Evolutionary conservation across 495 filamentous ascomycete genomes (phyloP).

Genomic region (Pseudoneurospora amorphoporcata): DNA sequence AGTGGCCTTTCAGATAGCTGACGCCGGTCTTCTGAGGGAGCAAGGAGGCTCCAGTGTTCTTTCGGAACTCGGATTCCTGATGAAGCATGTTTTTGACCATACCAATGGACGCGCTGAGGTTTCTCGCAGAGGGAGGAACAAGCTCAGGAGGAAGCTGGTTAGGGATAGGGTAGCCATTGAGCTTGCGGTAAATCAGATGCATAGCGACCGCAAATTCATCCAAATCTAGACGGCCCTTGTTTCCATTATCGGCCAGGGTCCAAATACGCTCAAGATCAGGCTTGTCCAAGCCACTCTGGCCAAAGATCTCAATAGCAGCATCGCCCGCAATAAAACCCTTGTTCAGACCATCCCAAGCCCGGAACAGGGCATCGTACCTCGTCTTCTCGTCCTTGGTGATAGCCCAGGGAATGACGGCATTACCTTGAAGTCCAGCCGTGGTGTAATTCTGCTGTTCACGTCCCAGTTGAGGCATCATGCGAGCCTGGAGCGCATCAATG

Average conservation of each 20-base stretch:
- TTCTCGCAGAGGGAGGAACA: constrained; percentile 90
- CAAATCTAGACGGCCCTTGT: constrained; percentile 87
- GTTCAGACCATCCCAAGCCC: constrained; percentile 89
- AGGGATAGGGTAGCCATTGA: constrained; percentile 94
- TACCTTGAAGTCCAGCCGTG: constrained; percentile 80
- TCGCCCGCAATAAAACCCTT: constrained; percentile 92
- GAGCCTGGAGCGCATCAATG: constrained; percentile 83
- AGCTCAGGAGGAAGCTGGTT: constrained; percentile 85
- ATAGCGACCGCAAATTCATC: constrained; percentile 99
- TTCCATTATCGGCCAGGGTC: constrained; percentile 88
- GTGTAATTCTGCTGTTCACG: constrained; percentile 79
- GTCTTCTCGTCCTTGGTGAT: constrained; percentile 99
- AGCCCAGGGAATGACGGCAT: constrained; percentile 94
- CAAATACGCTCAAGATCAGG: constrained; percentile 84
- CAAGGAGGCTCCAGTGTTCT: constrained; percentile 72
- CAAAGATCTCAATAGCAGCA: constrained; percentile 93
- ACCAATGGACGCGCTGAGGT: constrained; percentile 83
- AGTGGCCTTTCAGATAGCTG: constrained; percentile 92
- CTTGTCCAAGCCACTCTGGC: constrained; percentile 88
- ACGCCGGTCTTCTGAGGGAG: constrained; percentile 95
- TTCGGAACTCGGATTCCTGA: constrained; percentile 77
- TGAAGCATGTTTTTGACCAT: constrained; percentile 88
- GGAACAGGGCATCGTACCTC: constrained; percentile 90
- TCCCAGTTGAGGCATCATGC: constrained; percentile 96
- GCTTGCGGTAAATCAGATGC: constrained; percentile 95